phyloP scores from a whole-genome alignment of 2,329 filamentous ascomycete genomes.

The Aureobasidium lini region DNA sequence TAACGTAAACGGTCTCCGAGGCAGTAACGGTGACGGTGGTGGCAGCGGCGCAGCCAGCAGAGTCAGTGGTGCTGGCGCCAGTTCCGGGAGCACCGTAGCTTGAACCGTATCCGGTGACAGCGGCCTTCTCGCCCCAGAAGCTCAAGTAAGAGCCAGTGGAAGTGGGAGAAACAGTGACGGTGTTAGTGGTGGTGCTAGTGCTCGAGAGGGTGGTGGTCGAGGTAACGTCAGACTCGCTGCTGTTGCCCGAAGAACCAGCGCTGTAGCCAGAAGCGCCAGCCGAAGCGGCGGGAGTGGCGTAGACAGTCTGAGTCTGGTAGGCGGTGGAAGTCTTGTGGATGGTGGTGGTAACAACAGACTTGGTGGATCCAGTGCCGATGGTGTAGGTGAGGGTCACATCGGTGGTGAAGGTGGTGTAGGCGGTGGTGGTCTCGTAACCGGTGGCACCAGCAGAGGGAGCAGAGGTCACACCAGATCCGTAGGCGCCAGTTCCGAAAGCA shows the following conservation, averaged over 20 bases:
- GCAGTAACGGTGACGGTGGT: conserved; percentile 28
- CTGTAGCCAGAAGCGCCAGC: neutral
- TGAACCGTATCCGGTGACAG: conserved; percentile 15
- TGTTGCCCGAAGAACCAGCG: neutral
- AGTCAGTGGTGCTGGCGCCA: conserved; percentile 15
- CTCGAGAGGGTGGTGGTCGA: conserved; percentile 28
- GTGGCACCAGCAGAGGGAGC: conserved; percentile 14
- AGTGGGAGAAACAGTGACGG: conserved; percentile 14
- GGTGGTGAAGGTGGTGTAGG: conserved; percentile 22
- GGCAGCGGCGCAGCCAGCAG: conserved; percentile 21
- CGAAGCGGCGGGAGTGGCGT: conserved; percentile 7
- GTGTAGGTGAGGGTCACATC: conserved; percentile 30
- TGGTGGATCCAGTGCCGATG: conserved; percentile 26
- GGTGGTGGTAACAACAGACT: conserved; percentile 26
- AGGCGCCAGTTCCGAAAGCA: conserved; percentile 15
- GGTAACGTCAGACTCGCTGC: neutral
- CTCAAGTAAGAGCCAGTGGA: conserved; percentile 9
- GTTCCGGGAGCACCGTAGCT: conserved; percentile 13
- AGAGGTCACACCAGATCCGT: conserved; percentile 17
- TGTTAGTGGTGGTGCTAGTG: conserved; percentile 26
- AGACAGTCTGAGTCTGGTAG: conserved; percentile 19
- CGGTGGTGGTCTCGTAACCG: conserved; percentile 13
- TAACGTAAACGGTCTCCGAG: conserved; percentile 24
- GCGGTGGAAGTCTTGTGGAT: conserved; percentile 28
- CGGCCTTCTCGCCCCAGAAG: conserved; percentile 12